Conservation (phyloP, 129 eudicot species). For the Deinandra increscens region DNA sequence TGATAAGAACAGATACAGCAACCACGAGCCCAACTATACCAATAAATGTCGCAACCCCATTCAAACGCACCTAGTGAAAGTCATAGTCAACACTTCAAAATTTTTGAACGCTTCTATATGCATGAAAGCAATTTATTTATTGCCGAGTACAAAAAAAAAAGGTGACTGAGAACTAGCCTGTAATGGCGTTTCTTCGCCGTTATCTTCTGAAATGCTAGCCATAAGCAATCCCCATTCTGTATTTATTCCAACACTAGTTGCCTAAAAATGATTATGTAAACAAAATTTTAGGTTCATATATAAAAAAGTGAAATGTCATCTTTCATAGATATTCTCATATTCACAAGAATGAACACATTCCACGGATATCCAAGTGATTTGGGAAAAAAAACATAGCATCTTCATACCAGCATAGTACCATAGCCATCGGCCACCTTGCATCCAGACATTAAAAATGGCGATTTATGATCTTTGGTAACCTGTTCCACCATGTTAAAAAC, state of each 20-base stretch:
- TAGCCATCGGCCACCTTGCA: constrained; percentile 99
- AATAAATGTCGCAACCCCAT: constrained; percentile 92
- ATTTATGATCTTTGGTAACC: constrained; percentile 71
- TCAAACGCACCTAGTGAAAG: constrained; percentile 66
- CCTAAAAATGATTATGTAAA: constrained; percentile 42
- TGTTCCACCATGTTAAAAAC: constrained; percentile 25
- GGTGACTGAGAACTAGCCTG: constrained; percentile 49
- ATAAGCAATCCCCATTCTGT: constrained; percentile 99
- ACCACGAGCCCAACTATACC: constrained; percentile 88
- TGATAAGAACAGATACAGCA: constrained; percentile 65
- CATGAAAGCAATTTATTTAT: neutral
- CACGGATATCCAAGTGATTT: neutral
- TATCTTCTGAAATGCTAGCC: constrained; percentile 98
- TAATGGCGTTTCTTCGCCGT: constrained; percentile 96
- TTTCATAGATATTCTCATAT: neutral
- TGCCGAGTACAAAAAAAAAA: neutral
- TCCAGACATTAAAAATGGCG: constrained; percentile 94
- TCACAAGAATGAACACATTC: neutral
- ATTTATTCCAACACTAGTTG: constrained; percentile 88
- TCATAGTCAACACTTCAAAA: neutral
- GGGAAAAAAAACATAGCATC: constrained; percentile 5
- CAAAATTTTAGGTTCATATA: neutral
- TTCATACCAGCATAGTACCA: constrained; percentile 93
- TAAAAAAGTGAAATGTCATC: neutral
- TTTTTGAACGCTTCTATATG: neutral